A percentile compares a stretch with the other conserved stretches of the same genome.
phyloP scores from a whole-genome alignment of 1,284 basidiomycete genomes.

The Ustilago lituana region DNA sequence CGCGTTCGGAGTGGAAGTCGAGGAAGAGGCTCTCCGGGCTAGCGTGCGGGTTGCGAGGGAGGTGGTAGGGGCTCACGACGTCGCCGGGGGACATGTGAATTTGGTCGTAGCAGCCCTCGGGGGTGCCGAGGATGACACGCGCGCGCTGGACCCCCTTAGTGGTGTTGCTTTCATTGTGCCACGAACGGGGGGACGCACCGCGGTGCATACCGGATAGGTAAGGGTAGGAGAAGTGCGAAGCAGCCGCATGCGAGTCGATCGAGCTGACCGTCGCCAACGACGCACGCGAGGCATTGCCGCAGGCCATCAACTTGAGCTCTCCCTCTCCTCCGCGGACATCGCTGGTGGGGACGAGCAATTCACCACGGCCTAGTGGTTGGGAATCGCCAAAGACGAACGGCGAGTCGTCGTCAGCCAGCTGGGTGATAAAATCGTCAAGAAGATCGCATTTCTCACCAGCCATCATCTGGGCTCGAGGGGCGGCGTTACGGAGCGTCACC shows the following conservation, averaged over 20 bases:
- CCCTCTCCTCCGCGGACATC: neutral
- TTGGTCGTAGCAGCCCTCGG: slow-evolving; percentile 3
- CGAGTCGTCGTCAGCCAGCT: slow-evolving; percentile 26
- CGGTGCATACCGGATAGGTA: slow-evolving; percentile 55
- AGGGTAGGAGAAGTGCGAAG: slow-evolving; percentile 56
- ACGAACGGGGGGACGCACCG: neutral
- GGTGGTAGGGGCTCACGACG: slow-evolving; percentile 20
- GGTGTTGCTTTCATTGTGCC: neutral
- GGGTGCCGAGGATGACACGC: slow-evolving; percentile 23
- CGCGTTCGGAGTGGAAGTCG: slow-evolving; percentile 3
- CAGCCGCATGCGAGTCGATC: slow-evolving; percentile 11
- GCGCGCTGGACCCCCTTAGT: slow-evolving; percentile 9
- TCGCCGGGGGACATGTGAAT: slow-evolving; percentile 28
- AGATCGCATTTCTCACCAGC: slow-evolving; percentile 6
- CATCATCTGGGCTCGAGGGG: slow-evolving; percentile 12
- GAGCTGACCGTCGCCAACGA: slow-evolving; percentile 8
- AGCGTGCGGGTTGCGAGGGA: slow-evolving; percentile 25
- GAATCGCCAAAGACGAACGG: neutral
- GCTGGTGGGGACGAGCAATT: slow-evolving; percentile 9
- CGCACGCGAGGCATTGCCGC: slow-evolving; percentile 13
- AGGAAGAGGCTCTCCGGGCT: slow-evolving; percentile 38
- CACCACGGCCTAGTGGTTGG: slow-evolving; percentile 2
- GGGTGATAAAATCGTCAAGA: slow-evolving; percentile 43
- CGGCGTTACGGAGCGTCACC: slow-evolving; percentile 14
- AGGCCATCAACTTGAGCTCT: slow-evolving; percentile 1